These are phyloP conservation scores for Solanum bulbocastanum DNA, from an alignment of 257 asterid genomes.

Conservation along the genomic window DNA sequence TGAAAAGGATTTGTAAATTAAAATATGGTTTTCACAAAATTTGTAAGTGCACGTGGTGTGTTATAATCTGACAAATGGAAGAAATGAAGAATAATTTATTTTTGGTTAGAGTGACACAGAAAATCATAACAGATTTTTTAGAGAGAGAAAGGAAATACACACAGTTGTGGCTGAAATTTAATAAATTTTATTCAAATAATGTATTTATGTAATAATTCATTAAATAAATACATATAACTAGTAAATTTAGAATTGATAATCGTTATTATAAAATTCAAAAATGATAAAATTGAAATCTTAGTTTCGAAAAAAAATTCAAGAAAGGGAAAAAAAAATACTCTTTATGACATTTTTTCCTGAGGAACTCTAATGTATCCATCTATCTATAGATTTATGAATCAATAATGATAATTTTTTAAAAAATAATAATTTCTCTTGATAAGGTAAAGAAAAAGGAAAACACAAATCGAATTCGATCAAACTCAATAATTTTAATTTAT, in stretches of 20 bases:
- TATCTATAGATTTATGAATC: not conserved
- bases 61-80: conserved; percentile 18
- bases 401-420: too few species aligned
- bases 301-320: too few species aligned
- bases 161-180: not conserved
- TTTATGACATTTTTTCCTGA: not conserved
- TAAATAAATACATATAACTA: not conserved
- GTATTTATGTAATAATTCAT: not conserved
- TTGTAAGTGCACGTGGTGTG: conserved; percentile 36
- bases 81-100: not conserved
- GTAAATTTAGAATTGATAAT: not conserved
- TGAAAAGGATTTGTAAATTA: not conserved
- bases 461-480: not conserved
- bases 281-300: too few species aligned
- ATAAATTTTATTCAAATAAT: too few species aligned
- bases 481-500: not conserved
- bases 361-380: not conserved
- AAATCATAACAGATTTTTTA: not conserved
- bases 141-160: not conserved
- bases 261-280: not conserved
- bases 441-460: conserved; percentile 12
- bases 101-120: not conserved
- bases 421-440: conserved; percentile 4
- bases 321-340: too few species aligned
- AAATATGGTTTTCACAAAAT: not conserved